Evolutionary conservation across 495 filamentous ascomycete genomes (phyloP), one percentile per base, ranked within the genome.

Genomic region (Podospora pseudoanserina): DNA sequence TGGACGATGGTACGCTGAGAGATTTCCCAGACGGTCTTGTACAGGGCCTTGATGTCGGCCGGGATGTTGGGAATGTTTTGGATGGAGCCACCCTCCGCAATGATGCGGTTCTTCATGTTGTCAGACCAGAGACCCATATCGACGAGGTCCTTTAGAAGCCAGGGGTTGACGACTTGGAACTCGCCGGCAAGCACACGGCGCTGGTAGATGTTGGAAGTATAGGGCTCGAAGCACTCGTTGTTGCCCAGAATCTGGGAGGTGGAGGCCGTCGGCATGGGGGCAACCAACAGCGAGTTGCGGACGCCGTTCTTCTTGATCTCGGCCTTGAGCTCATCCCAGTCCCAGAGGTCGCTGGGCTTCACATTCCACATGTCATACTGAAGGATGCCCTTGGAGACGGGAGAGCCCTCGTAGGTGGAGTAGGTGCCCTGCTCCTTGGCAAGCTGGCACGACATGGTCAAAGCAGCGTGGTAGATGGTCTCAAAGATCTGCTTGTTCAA

Each of bases 61-160:
- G 95, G 95, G 67, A 99, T 97, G 80, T 94, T 97, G 72, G 93
- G 90, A 70, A 99, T 92, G 80, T 93, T 93, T 81, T 98, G 95
- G 69, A 99, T 93, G 7, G 93, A 97, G 63, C 95, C 95, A 70
- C 92, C 93, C 61, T 95, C 94, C 69, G 95, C 90, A 74, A 99
- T 98, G 85, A 99, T 99, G 72, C 95, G 92, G 84, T 99, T 99
- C 87, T 99, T 99, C 95, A 99, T 99, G 85, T 93, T 93, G 81
- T 99, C 95, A 49, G 94, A 97, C 95, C 95, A 99, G 34, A 99
- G 86, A 69, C 95, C 95, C 84, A 97, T 90, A 73, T 99, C 95
- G 67, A 99, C 95, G 18, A 99, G 88, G 74, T 99, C 95, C 85
- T 97, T 97, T 65, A 99, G 88, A 61, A 99, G 83, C 96, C 96